Conservation (phyloP, 1,139 yeast species). For the Blastobotrys capitulatus region DNA sequence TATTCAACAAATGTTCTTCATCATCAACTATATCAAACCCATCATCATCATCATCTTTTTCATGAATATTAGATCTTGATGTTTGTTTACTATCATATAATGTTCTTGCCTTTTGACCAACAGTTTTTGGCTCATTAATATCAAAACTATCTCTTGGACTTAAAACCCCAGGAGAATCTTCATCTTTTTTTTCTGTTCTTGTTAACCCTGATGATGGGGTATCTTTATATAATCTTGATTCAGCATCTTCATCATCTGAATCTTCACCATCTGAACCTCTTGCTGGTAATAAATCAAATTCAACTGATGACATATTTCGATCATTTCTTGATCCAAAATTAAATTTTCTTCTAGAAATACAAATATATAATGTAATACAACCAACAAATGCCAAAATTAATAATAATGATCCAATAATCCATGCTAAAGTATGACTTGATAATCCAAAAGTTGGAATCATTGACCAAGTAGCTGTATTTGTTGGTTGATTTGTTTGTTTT, state of each 20-base stretch:
- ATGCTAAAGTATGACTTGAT: constrained; percentile 28
- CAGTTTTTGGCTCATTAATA: constrained; percentile 11
- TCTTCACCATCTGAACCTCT: constrained; percentile 18
- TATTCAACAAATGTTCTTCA: constrained; percentile 10
- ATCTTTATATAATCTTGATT: constrained; percentile 5
- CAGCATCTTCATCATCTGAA: constrained; percentile 13
- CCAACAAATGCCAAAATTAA: constrained; percentile 30
- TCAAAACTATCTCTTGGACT: constrained; percentile 5
- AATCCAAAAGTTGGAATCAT: constrained; percentile 33
- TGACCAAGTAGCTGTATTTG: constrained; percentile 19
- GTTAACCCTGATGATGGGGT: neutral
- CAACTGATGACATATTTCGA: constrained; percentile 23
- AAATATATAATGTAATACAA: constrained; percentile 27
- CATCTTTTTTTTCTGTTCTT: constrained; percentile 3
- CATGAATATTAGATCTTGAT: neutral
- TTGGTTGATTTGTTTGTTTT: neutral
- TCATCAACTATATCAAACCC: constrained; percentile 13
- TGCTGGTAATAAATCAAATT: constrained; percentile 29
- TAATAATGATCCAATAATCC: constrained; percentile 33
- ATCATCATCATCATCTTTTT: constrained; percentile 7
- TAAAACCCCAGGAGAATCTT: constrained; percentile 15
- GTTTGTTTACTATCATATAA: constrained; percentile 16
- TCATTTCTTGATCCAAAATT: constrained; percentile 11
- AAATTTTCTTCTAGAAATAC: constrained; percentile 23
- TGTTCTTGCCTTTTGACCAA: constrained; percentile 21